phyloP scores from a whole-genome alignment of 1,139 yeast species.

The Nakaseomyces kungkrabaensis region DNA sequence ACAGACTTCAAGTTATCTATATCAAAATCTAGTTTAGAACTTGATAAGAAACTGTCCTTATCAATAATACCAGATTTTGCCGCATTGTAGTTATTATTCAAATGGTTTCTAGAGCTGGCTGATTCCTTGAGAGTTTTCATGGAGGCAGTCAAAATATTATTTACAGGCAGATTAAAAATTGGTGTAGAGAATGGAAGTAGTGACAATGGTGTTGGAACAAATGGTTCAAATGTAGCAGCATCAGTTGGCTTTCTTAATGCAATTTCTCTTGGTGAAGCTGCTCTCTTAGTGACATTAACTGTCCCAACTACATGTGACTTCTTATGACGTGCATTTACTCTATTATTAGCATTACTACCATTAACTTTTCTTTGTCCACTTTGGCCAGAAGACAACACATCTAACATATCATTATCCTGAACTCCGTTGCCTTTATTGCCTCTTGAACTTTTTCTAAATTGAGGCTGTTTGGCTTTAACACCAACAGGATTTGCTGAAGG shows the following conservation, averaged over 20 bases:
- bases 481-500: neutral
- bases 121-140: neutral
- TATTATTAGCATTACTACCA: neutral
- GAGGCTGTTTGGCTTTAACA: neutral
- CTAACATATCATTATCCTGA: slow-evolving; percentile 1
- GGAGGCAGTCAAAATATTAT: neutral
- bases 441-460: slow-evolving; percentile 1
- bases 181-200: neutral
- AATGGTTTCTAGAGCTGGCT: neutral
- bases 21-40: slow-evolving; percentile 12
- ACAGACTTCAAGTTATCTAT: slow-evolving; percentile 9
- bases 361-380: neutral
- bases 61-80: slow-evolving; percentile 8
- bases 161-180: neutral
- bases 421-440: neutral
- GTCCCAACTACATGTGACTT: neutral
- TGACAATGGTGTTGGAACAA: neutral
- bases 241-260: neutral
- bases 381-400: neutral
- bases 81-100: neutral
- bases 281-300: neutral
- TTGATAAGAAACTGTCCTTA: slow-evolving; percentile 19
- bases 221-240: neutral
- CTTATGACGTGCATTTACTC: neutral
- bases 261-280: neutral